Conservation (phyloP, 2,329 filamentous ascomycete species). For the Verticillium zaregamsianum region DNA sequence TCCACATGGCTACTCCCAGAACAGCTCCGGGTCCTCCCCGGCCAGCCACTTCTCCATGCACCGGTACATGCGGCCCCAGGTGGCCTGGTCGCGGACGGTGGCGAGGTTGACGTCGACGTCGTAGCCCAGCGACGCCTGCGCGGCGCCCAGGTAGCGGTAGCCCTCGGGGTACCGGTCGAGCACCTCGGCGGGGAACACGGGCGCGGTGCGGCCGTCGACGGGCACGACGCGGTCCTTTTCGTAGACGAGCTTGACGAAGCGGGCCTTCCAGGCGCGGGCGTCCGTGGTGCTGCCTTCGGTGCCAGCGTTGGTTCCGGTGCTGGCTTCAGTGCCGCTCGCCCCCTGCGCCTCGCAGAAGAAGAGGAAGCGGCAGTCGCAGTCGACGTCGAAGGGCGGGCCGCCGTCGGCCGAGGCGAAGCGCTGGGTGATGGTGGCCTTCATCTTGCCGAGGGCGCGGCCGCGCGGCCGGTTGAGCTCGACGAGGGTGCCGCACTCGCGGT, state of each 20-base stretch:
- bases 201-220: constrained; percentile 34
- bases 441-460: constrained; percentile 44
- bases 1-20: not conserved
- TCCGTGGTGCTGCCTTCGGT: no score
- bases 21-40: constrained; percentile 15
- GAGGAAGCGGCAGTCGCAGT: constrained; percentile 46
- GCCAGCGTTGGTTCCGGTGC: no score
- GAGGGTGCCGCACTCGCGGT: constrained; percentile 46
- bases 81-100: constrained; percentile 28
- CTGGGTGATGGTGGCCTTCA: constrained; percentile 52
- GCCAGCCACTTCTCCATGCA: constrained; percentile 37
- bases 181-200: constrained; percentile 30
- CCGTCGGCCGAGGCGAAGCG: constrained; percentile 32
- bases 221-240: constrained; percentile 46
- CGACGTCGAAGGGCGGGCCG: constrained; percentile 37
- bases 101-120: constrained; percentile 34
- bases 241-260: constrained; percentile 44
- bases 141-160: constrained; percentile 41
- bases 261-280: constrained; percentile 29
- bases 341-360: constrained; percentile 40
- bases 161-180: constrained; percentile 36
- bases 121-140: constrained; percentile 41
- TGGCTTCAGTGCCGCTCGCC: no score
- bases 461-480: constrained; percentile 35
- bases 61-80: constrained; percentile 35